These are phyloP conservation scores for Boletus tomentosulus DNA, from an alignment of 768 basidiomycete genomes.

Conservation along the genomic window DNA sequence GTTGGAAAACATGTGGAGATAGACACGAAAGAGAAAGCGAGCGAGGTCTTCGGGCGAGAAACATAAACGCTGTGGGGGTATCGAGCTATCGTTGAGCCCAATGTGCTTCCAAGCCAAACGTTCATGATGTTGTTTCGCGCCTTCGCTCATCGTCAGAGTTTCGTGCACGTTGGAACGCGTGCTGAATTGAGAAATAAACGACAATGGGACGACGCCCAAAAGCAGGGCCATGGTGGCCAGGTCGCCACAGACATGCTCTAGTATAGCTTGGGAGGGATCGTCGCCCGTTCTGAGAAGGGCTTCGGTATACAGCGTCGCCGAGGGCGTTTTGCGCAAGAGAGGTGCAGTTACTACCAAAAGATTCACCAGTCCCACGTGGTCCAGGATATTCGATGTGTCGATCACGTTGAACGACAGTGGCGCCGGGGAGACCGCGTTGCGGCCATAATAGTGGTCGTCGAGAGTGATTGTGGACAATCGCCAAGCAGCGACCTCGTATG, in stretches of 20 bases:
- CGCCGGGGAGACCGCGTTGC: constrained; percentile 5
- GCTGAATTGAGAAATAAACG: constrained; percentile 20
- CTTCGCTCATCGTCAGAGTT: not conserved
- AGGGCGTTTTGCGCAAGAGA: constrained; percentile 16
- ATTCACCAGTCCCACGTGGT: constrained; percentile 26
- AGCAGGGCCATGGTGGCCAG: constrained; percentile 23
- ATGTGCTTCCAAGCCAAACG: constrained; percentile 24
- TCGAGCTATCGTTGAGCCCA: not conserved
- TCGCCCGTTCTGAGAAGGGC: constrained; percentile 15
- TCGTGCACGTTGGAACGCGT: constrained; percentile 25
- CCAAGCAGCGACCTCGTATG: constrained; percentile 24
- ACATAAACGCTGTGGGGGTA: not conserved
- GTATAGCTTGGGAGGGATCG: constrained; percentile 9
- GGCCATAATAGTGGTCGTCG: constrained; percentile 18
- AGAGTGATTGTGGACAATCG: constrained; percentile 17
- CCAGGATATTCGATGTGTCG: constrained; percentile 29
- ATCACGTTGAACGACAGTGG: constrained; percentile 30
- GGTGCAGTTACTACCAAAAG: constrained; percentile 21
- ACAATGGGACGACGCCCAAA: constrained; percentile 22
- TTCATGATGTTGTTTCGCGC: constrained; percentile 17
- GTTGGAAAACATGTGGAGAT: constrained; percentile 26
- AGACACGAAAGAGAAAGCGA: constrained; percentile 18
- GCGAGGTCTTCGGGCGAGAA: constrained; percentile 20
- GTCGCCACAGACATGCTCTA: constrained; percentile 22
- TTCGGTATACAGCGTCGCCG: constrained; percentile 28